Conservation (phyloP, 1,284 basidiomycete species). For the Schizophyllum commune region DNA sequence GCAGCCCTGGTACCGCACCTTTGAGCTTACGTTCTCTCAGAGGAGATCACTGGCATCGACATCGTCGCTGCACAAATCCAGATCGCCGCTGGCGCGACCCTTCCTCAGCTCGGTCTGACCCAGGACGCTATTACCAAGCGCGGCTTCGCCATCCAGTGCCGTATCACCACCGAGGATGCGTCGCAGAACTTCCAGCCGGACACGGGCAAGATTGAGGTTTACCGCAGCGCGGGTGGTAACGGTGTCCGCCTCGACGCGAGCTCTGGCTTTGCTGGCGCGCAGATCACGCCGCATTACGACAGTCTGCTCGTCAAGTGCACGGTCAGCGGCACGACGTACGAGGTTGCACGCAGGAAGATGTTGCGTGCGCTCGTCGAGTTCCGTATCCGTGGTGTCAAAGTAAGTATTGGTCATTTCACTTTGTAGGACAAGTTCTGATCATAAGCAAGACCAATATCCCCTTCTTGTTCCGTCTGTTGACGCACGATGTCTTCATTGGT, state of each 20-base stretch:
- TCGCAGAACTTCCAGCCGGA: conserved; percentile 92
- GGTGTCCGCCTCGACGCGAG: conserved; percentile 96
- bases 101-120: conserved; percentile 93
- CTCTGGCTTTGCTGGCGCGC: conserved; percentile 97
- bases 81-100: conserved; percentile 94
- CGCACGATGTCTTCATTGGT: conserved; percentile 95
- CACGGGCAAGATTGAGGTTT: conserved; percentile 99
- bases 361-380: conserved; percentile 97
- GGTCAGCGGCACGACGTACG: conserved; percentile 96
- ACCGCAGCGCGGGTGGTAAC: conserved; percentile 97
- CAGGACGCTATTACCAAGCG: conserved; percentile 96
- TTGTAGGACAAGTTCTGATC: neutral
- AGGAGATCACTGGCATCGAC: conserved; percentile 98
- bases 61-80: conserved; percentile 98
- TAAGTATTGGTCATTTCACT: conserved; percentile 17
- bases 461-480: conserved; percentile 96
- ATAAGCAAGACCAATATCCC: conserved; percentile 87
- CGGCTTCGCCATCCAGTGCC: conserved; percentile 97
- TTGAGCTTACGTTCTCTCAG: conserved; percentile 29
- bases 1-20: neutral
- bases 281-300: conserved; percentile 99
- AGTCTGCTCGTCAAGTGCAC: conserved; percentile 96
- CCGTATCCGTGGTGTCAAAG: conserved; percentile 98
- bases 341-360: conserved; percentile 98
- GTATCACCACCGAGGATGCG: conserved; percentile 98